Base-by-base conservation (phyloP, 164 flowering plant species). In the Stephania yunnanensis region DNA sequence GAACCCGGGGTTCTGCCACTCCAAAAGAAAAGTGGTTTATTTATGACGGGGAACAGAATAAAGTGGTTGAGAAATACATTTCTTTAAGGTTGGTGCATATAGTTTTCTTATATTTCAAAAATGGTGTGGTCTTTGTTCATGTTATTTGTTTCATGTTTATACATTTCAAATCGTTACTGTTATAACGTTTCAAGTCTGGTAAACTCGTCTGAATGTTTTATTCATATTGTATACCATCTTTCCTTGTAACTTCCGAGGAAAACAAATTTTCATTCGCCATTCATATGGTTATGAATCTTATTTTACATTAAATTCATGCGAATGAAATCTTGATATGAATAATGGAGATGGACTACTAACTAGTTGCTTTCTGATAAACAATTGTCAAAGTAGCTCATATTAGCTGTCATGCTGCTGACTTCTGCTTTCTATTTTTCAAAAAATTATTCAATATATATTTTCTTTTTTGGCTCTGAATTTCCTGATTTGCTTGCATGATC, bases 1-100 rank as follows among this genome's bases (percentile, higher is more conserved):
- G 73, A 70, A 61, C 69, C 78, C 46, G 64, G 68, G 73, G 22
- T 45, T 64, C 69, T 75, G 45, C 46, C 46, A 70, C 73, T 46
- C 46, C 25, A 22, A 44, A 75, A 61, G 78, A 75, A 10, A 75
- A 75, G 73, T 86, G 74, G 74, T 30, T 11, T 55, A 36, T 13
- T 1, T 55, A 55, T 55, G 67, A 36, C 4, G 44, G 2, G 71
- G 78, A 75, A 61, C 73, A 75, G 44, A 61, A 45, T 36, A 64
- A 70, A 70, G 53, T 10, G 22, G 69, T 75, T n/a, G 69, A 75
- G 64, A 46, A 46, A 1, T 63, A 65, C 46, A 71, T 75, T 69
- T 70, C 73, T 55, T 75, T 69, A 70, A 75, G 78, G 78, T 75
- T 64, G 3, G 73, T 61, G 58, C n/a, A 71, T 52, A 25, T 46